Percentiles rank a stretch among this genome's conserved stretches.
Conservation (phyloP, 148 eudicot species). For the Camellia japonica region DNA sequence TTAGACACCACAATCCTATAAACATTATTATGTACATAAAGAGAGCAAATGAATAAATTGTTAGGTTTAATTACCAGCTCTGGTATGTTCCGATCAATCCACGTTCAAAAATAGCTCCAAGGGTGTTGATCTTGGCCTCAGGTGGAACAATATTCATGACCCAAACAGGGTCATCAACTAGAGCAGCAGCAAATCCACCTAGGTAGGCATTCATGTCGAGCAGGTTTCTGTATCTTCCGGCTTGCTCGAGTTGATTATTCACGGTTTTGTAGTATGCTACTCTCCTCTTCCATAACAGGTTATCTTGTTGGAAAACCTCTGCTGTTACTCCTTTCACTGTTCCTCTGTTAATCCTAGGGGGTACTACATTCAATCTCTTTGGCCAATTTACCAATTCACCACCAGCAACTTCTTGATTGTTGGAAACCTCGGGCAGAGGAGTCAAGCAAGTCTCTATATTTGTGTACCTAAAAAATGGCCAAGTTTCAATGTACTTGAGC, state of each 20-base stretch:
- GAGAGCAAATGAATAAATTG: background rate
- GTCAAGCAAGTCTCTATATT: conserved; percentile 61
- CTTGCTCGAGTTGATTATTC: conserved; percentile 59
- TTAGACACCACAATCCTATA: background rate
- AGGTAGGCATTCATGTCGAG: conserved; percentile 78
- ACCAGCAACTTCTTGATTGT: conserved; percentile 47
- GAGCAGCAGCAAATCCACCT: conserved; percentile 85
- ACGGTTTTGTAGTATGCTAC: conserved; percentile 67
- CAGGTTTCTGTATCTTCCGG: conserved; percentile 70
- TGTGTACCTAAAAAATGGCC: conserved; percentile 56
- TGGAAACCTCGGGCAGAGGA: conserved; percentile 56
- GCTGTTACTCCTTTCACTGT: conserved; percentile 45
- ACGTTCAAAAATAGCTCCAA: conserved; percentile 70
- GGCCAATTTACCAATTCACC: conserved; percentile 77
- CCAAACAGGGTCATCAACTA: conserved; percentile 69
- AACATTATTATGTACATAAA: background rate
- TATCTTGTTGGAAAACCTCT: conserved; percentile 43
- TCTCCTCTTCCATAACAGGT: conserved; percentile 56
- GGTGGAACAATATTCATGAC: conserved; percentile 86
- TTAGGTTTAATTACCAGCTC: conserved; percentile 44
- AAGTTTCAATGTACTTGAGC: background rate
- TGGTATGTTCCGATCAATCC: conserved; percentile 88
- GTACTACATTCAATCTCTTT: conserved; percentile 40
- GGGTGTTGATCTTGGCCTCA: conserved; percentile 70
- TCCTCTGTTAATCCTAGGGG: conserved; percentile 67